phyloP scores from a whole-genome alignment of 2,329 filamentous ascomycete species.

The Hypoxylon sp. region DNA sequence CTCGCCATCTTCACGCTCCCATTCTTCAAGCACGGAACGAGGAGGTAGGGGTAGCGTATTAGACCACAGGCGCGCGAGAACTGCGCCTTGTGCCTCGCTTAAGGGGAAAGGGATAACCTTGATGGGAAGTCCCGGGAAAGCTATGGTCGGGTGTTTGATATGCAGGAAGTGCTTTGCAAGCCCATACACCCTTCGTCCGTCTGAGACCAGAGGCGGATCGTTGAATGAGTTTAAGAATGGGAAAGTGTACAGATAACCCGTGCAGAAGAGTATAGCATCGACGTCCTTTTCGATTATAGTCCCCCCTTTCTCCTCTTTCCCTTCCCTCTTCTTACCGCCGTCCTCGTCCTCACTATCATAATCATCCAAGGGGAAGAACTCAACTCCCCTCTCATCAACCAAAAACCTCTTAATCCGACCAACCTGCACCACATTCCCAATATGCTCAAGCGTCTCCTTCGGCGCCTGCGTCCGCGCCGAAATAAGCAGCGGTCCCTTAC shows the following conservation, averaged over 20 bases:
- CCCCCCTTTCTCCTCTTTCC: conserved; percentile 39
- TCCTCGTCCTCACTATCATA: conserved; percentile 58
- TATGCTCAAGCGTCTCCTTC: conserved; percentile 61
- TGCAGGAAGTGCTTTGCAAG: conserved; percentile 87
- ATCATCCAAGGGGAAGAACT: conserved; percentile 72
- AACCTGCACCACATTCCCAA: conserved; percentile 64
- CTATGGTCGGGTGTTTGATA: conserved; percentile 81
- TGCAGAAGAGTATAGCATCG: conserved; percentile 87
- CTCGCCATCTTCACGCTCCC: conserved; percentile 74
- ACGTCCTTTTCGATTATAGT: conserved; percentile 75
- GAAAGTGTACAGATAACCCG: conserved; percentile 88
- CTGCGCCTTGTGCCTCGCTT: conserved; percentile 82
- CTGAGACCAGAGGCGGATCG: conserved; percentile 70
- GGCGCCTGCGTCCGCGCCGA: conserved; percentile 70
- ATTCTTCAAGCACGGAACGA: conserved; percentile 73
- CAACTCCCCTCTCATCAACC: conserved; percentile 69
- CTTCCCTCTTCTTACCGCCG: background rate
- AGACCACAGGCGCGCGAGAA: conserved; percentile 83
- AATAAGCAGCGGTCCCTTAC: conserved; percentile 73
- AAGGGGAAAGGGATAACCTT: conserved; percentile 91
- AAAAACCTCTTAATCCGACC: conserved; percentile 72
- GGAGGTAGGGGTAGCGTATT: conserved; percentile 77
- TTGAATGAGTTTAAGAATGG: conserved; percentile 74
- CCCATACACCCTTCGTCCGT: conserved; percentile 78
- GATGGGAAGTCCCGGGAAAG: conserved; percentile 81